Conservation (phyloP, 768 basidiomycete genomes). For the Boletus coccyginus region DNA sequence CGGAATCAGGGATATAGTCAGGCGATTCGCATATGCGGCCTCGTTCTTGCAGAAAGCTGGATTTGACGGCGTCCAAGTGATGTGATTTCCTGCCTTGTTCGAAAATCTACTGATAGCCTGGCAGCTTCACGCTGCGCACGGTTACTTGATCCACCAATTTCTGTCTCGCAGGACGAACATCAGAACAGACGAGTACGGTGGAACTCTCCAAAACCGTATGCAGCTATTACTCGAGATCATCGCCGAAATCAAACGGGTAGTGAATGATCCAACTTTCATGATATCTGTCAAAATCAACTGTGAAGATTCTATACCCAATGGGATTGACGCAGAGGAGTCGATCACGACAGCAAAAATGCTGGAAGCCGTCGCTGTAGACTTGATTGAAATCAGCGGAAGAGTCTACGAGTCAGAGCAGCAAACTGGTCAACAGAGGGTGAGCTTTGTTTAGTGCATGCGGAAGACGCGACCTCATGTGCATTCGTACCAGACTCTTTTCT, state of each 20-base stretch:
- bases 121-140: slow-evolving; percentile 44
- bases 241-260: slow-evolving; percentile 39
- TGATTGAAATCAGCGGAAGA: slow-evolving; percentile 43
- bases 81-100: not conserved
- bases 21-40: slow-evolving; percentile 53
- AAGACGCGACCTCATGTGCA: not conserved
- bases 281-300: slow-evolving; percentile 36
- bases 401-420: slow-evolving; percentile 29
- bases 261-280: slow-evolving; percentile 31
- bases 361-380: slow-evolving; percentile 35
- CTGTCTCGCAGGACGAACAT: slow-evolving; percentile 42
- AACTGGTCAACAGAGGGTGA: slow-evolving; percentile 9
- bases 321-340: slow-evolving; percentile 34
- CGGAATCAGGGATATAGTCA: slow-evolving; percentile 50
- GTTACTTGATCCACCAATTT: slow-evolving; percentile 49
- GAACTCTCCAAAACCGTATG: slow-evolving; percentile 48
- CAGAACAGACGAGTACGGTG: slow-evolving; percentile 58
- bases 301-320: slow-evolving; percentile 26
- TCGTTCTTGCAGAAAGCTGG: slow-evolving; percentile 53
- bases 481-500: slow-evolving; percentile 9
- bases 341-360: slow-evolving; percentile 29
- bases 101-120: not conserved
- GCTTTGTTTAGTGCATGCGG: not conserved
- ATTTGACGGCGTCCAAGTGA: slow-evolving; percentile 63
- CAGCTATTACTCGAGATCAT: slow-evolving; percentile 48